Base-by-base conservation (phyloP, 2,329 filamentous ascomycete species). In the Nothomitra cinnamomea region DNA sequence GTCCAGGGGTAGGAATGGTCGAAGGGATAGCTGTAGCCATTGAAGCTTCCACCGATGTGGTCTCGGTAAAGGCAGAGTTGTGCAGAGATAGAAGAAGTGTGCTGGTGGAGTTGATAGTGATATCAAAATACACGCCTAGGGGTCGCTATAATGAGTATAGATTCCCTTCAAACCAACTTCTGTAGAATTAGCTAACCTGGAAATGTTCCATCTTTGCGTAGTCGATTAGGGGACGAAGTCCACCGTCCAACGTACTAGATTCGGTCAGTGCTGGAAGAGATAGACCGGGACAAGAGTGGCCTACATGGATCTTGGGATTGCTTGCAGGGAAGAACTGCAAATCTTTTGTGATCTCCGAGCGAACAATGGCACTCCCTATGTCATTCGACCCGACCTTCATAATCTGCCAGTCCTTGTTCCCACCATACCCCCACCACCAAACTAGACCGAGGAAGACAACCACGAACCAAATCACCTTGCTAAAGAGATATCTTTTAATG, bases 181-280 rank as follows among this genome's bases (percentile, higher is more conserved):
- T 10, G 25, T 36, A 45, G 22, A 19, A 5, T 21, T 4, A 5
- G 19, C 43, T 28, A 53, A 61, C 60, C 59, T 35, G 60, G 58
- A 43, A 62, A 62, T 24, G 58, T 57, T 15, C 60, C 60, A 54
- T 61, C 60, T 41, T 54, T 60, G 24, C 60, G 55, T n/a, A 61
- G 41, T 25, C 54, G 57, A 53, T 62, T 62, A 3, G 60, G 60
- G 22, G 59, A 59, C 10, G 60, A 48, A 6, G 60, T 60, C 60
- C 60, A 62, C 28, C 60, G 58, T 6, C 60, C 60, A 21, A 61
- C 58, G 42, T 60, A 62, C 59, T 62, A 51, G 13, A 28, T 5
- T 28, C 2, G 25, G 6, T 36, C 13, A 35, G 15, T n/a, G 8
- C 42, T 19, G n/a, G 13, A 32, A 22, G 21, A 15, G 13, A 22